Base-by-base conservation (phyloP, 371 early-diverging fungal genomes). In the Lichtheimia ramosa region DNA sequence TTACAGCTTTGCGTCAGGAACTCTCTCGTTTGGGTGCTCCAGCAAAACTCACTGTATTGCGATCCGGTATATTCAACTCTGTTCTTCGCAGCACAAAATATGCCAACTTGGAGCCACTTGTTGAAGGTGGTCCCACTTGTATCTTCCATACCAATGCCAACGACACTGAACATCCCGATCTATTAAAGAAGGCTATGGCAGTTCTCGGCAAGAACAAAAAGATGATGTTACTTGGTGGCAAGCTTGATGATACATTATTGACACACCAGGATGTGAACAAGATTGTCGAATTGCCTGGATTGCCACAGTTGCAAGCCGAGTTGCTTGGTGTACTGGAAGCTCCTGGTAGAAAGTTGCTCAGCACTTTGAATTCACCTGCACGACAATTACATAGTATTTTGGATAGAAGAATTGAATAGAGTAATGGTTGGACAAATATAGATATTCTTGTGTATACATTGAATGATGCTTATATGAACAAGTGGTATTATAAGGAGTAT, bases 191-290 rank as follows among this genome's bases (percentile, higher is more conserved):
- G 13, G 73, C 81, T 43, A 69, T 83, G 10, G 71, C 72, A 12
- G 60, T 78, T 1, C 64, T 85, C 21, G 66, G 73, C 62, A 86
- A 86, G 70, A 76, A 88, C 70, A 81, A 77, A 58, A 88, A 88
- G 64, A 66, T 88, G 61, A 59, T 83, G 24, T 57, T 88, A 28
- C 71, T 88, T 43, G 88, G 88, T 43, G 88, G 88, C 61, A 82
- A 81, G 68, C 58, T 88, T 14, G 88, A 88, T 46, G 65, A 79
- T 46, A 59, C 75, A 2, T 59, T 86, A 48, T 66, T 86, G 51
- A 83, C 77, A 20, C 74, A 82, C 27, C 72, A 70, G 12, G 86
- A 82, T 63, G 78, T 83, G 50, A 69, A 72, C 61, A 77, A 77
- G 72, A 71, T 86, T 8, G 73, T 83, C 7, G 72, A 83, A 25